Conservation (phyloP, 2,329 filamentous ascomycete species). For the Monosporascus ibericus region DNA sequence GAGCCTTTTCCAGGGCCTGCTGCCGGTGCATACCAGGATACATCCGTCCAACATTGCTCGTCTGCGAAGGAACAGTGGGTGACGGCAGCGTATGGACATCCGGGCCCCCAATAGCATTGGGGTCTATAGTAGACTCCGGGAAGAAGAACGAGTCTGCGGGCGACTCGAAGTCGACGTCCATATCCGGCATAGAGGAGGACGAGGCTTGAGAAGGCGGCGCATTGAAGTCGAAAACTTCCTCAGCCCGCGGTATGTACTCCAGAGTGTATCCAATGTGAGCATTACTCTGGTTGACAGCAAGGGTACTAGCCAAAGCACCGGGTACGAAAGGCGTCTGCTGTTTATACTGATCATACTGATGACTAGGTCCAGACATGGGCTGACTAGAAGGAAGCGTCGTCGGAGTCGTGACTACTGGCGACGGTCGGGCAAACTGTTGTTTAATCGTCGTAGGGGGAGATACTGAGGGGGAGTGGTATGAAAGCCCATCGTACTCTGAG, state of each 20-base stretch:
- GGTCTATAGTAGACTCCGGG: conserved; percentile 56
- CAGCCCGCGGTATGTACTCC: conserved; percentile 52
- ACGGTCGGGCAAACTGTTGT: conserved; percentile 44
- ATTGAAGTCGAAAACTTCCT: conserved; percentile 68
- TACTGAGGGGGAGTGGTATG: conserved; percentile 55
- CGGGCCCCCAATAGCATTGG: conserved; percentile 61
- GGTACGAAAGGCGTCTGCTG: conserved; percentile 92
- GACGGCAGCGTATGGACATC: conserved; percentile 46
- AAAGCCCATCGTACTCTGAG: conserved; percentile 55
- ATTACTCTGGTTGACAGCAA: conserved; percentile 65
- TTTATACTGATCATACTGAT: conserved; percentile 92
- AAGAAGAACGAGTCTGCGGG: conserved; percentile 60
- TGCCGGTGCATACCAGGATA: conserved; percentile 94
- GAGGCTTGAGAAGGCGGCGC: conserved; percentile 55
- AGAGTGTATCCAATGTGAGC: conserved; percentile 48
- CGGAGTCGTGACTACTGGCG: conserved; percentile 48
- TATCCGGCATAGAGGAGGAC: conserved; percentile 53
- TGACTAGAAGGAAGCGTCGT: conserved; percentile 47
- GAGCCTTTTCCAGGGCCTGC: conserved; percentile 68
- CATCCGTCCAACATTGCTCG: conserved; percentile 61
- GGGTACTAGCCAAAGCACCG: conserved; percentile 72
- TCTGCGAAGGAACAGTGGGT: conserved; percentile 41
- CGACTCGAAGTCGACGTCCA: conserved; percentile 62
- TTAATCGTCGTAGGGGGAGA: conserved; percentile 51
- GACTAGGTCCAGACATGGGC: conserved; percentile 72